Percentiles rank a stretch among this genome's conserved stretches.
phyloP scores from a whole-genome alignment of 1,284 basidiomycete species.

The Porphyrellus sp. region DNA sequence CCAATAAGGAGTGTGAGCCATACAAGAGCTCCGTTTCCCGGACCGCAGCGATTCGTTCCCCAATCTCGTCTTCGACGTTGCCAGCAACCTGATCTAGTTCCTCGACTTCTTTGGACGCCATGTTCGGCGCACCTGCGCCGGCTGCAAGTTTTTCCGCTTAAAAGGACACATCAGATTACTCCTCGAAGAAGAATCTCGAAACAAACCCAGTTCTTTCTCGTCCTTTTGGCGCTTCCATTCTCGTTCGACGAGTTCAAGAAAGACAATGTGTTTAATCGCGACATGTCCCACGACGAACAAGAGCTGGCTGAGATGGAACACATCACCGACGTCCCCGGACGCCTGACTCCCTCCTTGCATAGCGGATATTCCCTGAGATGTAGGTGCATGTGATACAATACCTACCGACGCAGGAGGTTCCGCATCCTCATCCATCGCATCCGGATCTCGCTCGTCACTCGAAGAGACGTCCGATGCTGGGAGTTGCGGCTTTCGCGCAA shows the following conservation, averaged over 20 bases:
- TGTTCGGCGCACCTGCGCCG: conserved; percentile 36
- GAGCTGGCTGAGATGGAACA: conserved; percentile 87
- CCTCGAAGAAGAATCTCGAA: background rate
- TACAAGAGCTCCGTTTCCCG: conserved; percentile 89
- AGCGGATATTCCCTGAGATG: conserved; percentile 15
- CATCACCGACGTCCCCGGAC: conserved; percentile 61
- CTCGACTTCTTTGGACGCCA: conserved; percentile 65
- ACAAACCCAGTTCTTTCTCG: conserved; percentile 73
- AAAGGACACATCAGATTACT: background rate
- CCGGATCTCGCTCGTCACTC: conserved; percentile 38
- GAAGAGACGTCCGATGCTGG: conserved; percentile 5
- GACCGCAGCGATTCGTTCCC: conserved; percentile 82
- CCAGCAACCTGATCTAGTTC: conserved; percentile 97
- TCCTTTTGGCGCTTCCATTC: conserved; percentile 97
- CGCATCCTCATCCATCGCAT: conserved; percentile 47
- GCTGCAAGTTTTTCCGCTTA: conserved; percentile 55
- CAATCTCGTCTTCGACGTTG: conserved; percentile 97
- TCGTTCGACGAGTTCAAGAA: conserved; percentile 93
- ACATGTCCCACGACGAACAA: conserved; percentile 95
- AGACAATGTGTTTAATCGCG: conserved; percentile 96
- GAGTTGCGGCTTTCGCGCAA: conserved; percentile 43
- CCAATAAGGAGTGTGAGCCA: conserved; percentile 80
- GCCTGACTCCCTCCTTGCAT: conserved; percentile 8
- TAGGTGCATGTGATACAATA: conserved; percentile 17
- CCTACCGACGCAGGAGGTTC: conserved; percentile 11